Evolutionary conservation across 106 monocot species (phyloP).

Genomic region (Allium fistulosum): DNA sequence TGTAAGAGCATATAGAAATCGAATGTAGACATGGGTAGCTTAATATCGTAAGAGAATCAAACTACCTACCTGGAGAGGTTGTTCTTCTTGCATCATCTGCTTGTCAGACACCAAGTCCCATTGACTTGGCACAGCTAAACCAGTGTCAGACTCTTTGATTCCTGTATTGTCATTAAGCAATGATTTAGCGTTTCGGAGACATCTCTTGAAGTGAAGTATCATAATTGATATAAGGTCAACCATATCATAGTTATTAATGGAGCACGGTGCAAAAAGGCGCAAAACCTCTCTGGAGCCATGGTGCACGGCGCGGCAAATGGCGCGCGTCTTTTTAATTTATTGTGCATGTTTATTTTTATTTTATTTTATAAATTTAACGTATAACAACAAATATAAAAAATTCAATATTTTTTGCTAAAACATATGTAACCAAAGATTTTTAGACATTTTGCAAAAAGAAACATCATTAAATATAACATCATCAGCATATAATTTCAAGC

Average conservation of each 20-base stretch:
- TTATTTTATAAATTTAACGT: too few species aligned
- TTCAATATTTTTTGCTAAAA: neutral
- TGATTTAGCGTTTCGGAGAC: neutral
- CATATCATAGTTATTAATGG: neutral
- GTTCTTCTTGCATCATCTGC: conserved; percentile 99
- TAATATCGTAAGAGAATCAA: neutral
- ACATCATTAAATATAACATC: too few species aligned
- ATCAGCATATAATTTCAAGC: too few species aligned
- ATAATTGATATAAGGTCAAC: neutral
- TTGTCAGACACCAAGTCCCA: conserved; percentile 98
- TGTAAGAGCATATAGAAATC: conserved; percentile 12
- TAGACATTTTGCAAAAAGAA: too few species aligned
- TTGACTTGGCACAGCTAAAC: conserved; percentile 87
- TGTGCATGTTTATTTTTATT: too few species aligned
- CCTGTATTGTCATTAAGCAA: conserved; percentile 30
- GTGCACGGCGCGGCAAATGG: too few species aligned
- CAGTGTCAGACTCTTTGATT: conserved; percentile 97
- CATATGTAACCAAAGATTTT: neutral
- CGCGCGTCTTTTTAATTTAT: too few species aligned
- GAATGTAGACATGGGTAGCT: neutral
- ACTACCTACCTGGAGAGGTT: conserved; percentile 76
- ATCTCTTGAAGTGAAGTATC: neutral
- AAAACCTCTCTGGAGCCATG: neutral
- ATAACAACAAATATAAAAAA: too few species aligned
- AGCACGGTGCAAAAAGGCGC: too few species aligned